These are phyloP conservation scores for Corymbia calophylla DNA, from an alignment of 441 rosid species.

Conservation along the genomic window DNA sequence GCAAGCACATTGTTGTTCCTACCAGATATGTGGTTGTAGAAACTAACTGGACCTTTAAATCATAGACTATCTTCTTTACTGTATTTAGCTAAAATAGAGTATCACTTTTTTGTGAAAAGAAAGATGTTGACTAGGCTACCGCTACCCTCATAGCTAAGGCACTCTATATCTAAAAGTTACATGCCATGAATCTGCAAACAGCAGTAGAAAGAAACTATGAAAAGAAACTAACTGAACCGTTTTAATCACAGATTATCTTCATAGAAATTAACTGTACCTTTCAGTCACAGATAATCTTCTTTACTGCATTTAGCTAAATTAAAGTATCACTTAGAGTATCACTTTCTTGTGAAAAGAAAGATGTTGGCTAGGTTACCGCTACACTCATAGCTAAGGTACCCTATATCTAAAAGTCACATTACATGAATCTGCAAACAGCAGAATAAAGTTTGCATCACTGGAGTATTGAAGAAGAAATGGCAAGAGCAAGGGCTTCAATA, in stretches of 20 bases:
- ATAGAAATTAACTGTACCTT: background rate
- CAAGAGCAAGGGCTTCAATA: background rate
- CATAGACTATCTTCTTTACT: background rate
- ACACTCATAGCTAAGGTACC: background rate
- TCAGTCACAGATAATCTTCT: background rate
- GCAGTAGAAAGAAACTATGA: background rate
- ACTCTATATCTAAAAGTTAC: background rate
- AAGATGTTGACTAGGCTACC: background rate
- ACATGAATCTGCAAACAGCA: background rate
- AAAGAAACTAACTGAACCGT: background rate
- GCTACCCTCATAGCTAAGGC: background rate
- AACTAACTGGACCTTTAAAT: background rate
- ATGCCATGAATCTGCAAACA: background rate
- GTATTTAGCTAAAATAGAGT: background rate
- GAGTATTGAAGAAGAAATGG: background rate
- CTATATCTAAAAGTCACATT: background rate
- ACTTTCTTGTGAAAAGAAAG: background rate
- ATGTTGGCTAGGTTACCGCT: background rate
- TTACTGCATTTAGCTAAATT: background rate
- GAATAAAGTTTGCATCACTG: background rate
- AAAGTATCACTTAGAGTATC: background rate
- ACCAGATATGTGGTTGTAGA: background rate
- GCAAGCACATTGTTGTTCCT: background rate
- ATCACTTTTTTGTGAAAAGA: background rate
- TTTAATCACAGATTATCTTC: background rate